Evolutionary conservation across 75 land plant genomes (phyloP).

Genomic region (Sequoiadendron giganteum): DNA sequence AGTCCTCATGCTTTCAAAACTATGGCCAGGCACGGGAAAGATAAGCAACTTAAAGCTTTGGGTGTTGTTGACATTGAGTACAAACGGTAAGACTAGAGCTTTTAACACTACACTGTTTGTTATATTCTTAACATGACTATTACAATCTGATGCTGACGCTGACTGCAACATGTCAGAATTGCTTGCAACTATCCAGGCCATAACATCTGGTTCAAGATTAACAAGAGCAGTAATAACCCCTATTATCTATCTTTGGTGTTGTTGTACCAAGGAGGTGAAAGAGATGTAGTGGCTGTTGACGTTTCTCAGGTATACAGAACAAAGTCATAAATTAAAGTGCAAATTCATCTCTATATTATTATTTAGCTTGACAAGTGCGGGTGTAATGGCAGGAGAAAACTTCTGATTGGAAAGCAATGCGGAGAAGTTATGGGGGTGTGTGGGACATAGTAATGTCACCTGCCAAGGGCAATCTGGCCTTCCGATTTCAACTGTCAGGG

Average conservation of each 20-base stretch:
- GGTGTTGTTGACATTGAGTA: slow-evolving; percentile 56
- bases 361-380: too few species aligned
- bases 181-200: slow-evolving; percentile 26
- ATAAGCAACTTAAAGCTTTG: slow-evolving; percentile 24
- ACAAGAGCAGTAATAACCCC: slow-evolving; percentile 38
- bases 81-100: neutral
- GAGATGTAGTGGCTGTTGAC: slow-evolving; percentile 29
- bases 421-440: neutral
- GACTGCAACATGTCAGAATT: slow-evolving; percentile 10
- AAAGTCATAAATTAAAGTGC: too few species aligned
- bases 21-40: slow-evolving; percentile 33
- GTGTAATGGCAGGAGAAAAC: neutral
- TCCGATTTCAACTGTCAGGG: neutral
- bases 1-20: slow-evolving; percentile 28
- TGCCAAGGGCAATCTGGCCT: neutral
- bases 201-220: slow-evolving; percentile 33
- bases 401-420: neutral
- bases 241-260: slow-evolving; percentile 36
- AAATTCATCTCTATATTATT: too few species aligned
- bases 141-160: neutral
- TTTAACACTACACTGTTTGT: too few species aligned
- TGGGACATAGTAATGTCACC: neutral
- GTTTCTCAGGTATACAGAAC: slow-evolving; percentile 30
- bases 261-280: slow-evolving; percentile 26
- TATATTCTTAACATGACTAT: neutral